phyloP scores from a whole-genome alignment of 2,329 filamentous ascomycete species.

The Colletotrichum coccodes region DNA sequence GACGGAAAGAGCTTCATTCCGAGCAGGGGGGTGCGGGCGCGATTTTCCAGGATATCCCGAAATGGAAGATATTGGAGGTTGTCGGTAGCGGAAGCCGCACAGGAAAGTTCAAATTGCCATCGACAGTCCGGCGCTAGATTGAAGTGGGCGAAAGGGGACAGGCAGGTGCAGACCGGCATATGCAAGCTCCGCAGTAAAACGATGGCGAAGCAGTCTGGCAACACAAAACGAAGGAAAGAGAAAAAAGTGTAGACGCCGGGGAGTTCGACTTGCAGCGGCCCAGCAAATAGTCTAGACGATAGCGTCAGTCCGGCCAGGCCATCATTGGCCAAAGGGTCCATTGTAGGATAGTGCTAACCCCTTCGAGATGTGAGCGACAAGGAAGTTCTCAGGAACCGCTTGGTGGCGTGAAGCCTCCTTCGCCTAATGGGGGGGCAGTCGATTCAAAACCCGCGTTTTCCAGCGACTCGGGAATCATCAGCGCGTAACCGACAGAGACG shows the following conservation, averaged over 20 bases:
- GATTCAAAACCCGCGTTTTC: background rate
- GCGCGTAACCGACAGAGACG: background rate
- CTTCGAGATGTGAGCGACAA: slow-evolving; percentile 1
- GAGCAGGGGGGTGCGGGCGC: background rate
- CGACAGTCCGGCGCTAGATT: background rate
- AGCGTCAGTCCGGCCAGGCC: background rate
- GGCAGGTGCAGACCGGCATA: background rate
- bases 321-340: slow-evolving; percentile 1
- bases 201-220: background rate
- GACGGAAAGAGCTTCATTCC: background rate
- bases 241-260: background rate
- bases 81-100: background rate
- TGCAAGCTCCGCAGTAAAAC: background rate
- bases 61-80: background rate
- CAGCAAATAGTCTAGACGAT: slow-evolving; percentile 23
- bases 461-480: background rate
- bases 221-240: background rate
- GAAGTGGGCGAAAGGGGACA: background rate
- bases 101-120: background rate
- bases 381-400: background rate
- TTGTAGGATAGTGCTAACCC: slow-evolving; percentile 16
- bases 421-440: background rate
- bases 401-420: slow-evolving; percentile 7
- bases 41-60: background rate
- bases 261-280: background rate